phyloP scores from a whole-genome alignment of 2,329 filamentous ascomycete genomes.

The Neoscytalidium dimidiatum region DNA sequence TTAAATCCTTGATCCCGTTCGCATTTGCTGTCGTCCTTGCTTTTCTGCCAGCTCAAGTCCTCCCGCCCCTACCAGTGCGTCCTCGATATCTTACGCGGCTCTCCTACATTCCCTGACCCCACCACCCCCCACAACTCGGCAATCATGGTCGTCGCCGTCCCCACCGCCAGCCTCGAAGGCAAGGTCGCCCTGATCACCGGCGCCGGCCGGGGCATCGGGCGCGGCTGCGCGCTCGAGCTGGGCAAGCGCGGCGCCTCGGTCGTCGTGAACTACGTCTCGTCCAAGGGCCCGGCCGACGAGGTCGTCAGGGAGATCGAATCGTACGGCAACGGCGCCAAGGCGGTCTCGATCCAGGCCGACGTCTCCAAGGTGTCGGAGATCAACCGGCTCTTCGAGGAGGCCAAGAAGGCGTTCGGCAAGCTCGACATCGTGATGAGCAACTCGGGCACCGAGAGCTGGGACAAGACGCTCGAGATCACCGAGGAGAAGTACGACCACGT shows the following conservation, averaged over 20 bases:
- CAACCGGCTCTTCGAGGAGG: constrained; percentile 55
- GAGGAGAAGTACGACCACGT: constrained; percentile 73
- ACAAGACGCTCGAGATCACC: constrained; percentile 67
- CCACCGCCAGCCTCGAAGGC: constrained; percentile 52
- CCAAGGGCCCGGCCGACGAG: constrained; percentile 51
- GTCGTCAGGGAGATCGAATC: constrained; percentile 49
- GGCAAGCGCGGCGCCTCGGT: constrained; percentile 65
- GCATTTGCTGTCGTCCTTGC: neutral
- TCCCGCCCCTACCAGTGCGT: constrained; percentile 5
- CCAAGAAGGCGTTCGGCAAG: constrained; percentile 44
- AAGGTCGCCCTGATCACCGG: constrained; percentile 64
- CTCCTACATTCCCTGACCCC: neutral
- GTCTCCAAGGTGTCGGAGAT: constrained; percentile 59
- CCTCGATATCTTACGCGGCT: neutral
- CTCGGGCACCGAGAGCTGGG: constrained; percentile 65
- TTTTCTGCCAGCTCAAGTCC: neutral
- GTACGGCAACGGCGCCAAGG: constrained; percentile 51
- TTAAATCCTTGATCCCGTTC: neutral
- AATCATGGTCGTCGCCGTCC: constrained; percentile 44
- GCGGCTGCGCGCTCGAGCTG: constrained; percentile 67
- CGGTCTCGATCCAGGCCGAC: constrained; percentile 62
- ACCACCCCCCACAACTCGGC: constrained; percentile 24
- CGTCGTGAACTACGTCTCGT: constrained; percentile 66
- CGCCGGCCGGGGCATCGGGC: constrained; percentile 66
- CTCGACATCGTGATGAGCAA: constrained; percentile 56